Conservation (phyloP, 2,329 filamentous ascomycete genomes). For the Chaetomium sp. region DNA sequence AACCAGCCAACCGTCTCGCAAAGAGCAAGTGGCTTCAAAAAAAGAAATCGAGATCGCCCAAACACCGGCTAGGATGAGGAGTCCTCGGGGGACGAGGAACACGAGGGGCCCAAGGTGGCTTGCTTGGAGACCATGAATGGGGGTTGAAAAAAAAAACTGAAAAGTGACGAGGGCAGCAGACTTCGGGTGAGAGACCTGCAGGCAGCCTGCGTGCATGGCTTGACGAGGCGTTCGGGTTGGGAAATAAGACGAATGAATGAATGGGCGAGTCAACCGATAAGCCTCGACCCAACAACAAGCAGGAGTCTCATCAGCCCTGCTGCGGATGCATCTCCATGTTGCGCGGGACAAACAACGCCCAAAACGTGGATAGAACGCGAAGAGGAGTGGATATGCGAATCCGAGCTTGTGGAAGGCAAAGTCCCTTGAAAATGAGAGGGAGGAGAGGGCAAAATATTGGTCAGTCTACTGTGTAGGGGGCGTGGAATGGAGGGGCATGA, state of each 20-base stretch:
- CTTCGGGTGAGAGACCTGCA: slow-evolving; percentile 8
- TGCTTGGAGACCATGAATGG: slow-evolving; percentile 1
- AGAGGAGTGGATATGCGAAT: neutral
- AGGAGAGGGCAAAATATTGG: no score
- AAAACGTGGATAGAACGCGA: neutral
- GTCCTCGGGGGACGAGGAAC: slow-evolving; percentile 7
- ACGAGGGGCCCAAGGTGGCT: slow-evolving; percentile 14
- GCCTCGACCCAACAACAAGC: neutral
- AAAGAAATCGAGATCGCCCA: slow-evolving; percentile 18
- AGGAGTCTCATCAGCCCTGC: neutral
- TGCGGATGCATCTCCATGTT: slow-evolving; percentile 7
- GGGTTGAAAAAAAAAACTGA: slow-evolving; percentile 1
- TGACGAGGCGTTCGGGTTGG: neutral
- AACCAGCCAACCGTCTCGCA: slow-evolving; percentile 9
- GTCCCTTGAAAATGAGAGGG: no score
- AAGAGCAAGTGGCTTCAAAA: slow-evolving; percentile 16
- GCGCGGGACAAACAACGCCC: slow-evolving; percentile 9
- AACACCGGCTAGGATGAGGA: slow-evolving; percentile 4
- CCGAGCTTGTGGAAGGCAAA: no score
- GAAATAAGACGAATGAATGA: neutral
- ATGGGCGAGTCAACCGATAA: no score
- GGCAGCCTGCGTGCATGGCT: slow-evolving; percentile 4
- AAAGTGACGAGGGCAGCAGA: neutral
- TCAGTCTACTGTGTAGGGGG: no score
- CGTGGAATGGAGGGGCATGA: no score